phyloP scores from a whole-genome alignment of 2,329 filamentous ascomycete species.

The Colletotrichum sp. region DNA sequence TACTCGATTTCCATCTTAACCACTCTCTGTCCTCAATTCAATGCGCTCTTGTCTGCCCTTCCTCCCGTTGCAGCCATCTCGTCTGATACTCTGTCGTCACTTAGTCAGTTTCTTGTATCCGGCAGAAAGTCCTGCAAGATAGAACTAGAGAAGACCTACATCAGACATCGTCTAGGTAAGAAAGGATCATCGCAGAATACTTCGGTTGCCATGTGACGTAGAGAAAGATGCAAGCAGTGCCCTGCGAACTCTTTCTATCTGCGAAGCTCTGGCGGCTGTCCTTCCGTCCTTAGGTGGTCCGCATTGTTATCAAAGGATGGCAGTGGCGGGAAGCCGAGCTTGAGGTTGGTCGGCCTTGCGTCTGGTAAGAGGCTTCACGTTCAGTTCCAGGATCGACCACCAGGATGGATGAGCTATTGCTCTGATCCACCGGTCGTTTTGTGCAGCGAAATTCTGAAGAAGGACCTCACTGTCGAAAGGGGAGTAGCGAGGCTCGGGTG shows the following conservation, averaged over 20 bases:
- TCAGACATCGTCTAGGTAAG: neutral
- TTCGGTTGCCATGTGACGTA: neutral
- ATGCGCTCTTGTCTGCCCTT: neutral
- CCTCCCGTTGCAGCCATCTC: neutral
- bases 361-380: neutral
- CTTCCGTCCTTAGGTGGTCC: neutral
- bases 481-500: neutral
- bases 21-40: neutral
- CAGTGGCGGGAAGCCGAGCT: neutral
- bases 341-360: neutral
- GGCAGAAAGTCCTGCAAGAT: neutral
- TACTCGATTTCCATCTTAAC: neutral
- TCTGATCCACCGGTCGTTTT: neutral
- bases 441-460: neutral
- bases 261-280: neutral
- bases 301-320: neutral
- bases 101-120: neutral
- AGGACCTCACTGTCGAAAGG: neutral
- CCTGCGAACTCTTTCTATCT: neutral
- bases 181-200: neutral
- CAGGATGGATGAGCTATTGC: neutral
- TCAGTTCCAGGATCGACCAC: neutral
- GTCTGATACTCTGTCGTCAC: neutral
- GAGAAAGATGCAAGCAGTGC: neutral
- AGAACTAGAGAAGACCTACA: neutral